These are phyloP conservation scores for Panicum virgatum DNA, from an alignment of 202 grass and related monocot genomes.

Conservation along the genomic window DNA sequence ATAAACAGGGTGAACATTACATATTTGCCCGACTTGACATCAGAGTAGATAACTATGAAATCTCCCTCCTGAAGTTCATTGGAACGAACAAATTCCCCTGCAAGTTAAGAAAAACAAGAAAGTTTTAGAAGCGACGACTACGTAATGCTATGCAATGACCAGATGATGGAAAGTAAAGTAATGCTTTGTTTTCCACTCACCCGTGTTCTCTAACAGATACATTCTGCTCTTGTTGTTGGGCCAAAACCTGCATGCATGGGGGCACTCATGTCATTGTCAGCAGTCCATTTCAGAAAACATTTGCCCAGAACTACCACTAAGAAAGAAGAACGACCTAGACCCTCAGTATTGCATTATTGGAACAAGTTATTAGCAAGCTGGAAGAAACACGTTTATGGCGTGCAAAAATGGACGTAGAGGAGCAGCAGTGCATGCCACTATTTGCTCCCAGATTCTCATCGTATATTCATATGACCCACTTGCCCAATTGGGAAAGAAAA, in stretches of 20 bases:
- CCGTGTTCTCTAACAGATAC: constrained; percentile 94
- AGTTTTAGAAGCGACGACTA: not conserved
- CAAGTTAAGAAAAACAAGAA: not conserved
- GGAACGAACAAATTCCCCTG: constrained; percentile 75
- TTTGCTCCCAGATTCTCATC: constrained; percentile 36
- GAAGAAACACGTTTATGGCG: not conserved
- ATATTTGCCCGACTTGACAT: constrained; percentile 84
- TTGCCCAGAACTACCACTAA: not conserved
- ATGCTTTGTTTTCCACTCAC: constrained; percentile 38
- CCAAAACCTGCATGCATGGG: constrained; percentile 71
- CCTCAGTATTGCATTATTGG: not conserved
- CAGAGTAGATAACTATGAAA: constrained; percentile 84
- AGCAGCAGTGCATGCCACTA: constrained; percentile 38
- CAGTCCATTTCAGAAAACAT: not conserved
- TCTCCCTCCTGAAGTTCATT: constrained; percentile 89
- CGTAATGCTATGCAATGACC: not conserved
- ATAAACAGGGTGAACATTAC: constrained; percentile 42
- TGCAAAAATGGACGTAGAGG: constrained; percentile 5
- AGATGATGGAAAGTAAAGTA: not conserved
- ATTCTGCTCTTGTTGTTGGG: constrained; percentile 99
- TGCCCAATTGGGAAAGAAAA: constrained; percentile 53
- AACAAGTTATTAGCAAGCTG: not conserved
- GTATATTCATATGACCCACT: constrained; percentile 53
- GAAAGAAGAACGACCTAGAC: not conserved
- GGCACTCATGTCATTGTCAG: constrained; percentile 2